Evolutionary conservation across 306 rosid genomes (phyloP), one percentile per base, ranked within the genome.

Genomic region (Argentina anserina): DNA sequence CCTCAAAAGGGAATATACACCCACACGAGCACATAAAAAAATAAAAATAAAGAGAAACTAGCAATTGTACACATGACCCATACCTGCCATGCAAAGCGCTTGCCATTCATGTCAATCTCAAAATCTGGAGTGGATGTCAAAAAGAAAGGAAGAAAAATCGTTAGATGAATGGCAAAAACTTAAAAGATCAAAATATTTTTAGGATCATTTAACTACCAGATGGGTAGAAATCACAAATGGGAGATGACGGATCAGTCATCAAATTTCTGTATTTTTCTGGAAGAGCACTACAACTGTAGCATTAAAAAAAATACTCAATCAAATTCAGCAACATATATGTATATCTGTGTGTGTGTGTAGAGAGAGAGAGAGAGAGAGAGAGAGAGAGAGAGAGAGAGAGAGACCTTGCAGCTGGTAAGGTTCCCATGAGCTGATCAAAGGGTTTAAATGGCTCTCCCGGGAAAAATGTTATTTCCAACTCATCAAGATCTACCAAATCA

Each of bases 21-120:
- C n/a, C n/a, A n/a, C n/a, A n/a, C 50, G 71, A 39, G 36, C 37
- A 67, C 43, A 69, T 11, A 64, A 46, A 45, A 67, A 45, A 6
- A 46, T 46, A 67, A 45, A 6, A 46, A n/a, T 2, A 40, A 10
- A 55, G 8, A 31, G 11, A 15, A 20, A 36, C 1, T 4, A 3
- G n/a, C 47, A 69, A 41, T 36, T 49, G 17, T 34, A 21, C 18
- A 42, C 11, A 52, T 52, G 47, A 69, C 18, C 18, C 31, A 31
- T 85, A 94, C 98, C 97, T 94, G 98, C 98, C 98, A 94, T 5
- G 92, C 84, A 85, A 85, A 94, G 74, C 90, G 88, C 90, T 94
- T 91, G 37, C 98, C 98, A 87, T 94, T 91, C 98, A 94, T 94
- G 83, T 94, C 98, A 83, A 94, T 84, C 77, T 94, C 98, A 82